Evolutionary conservation across 2,329 filamentous ascomycete species (phyloP), one percentile per base, ranked within the genome.

Genomic region (Massarina eburnea): DNA sequence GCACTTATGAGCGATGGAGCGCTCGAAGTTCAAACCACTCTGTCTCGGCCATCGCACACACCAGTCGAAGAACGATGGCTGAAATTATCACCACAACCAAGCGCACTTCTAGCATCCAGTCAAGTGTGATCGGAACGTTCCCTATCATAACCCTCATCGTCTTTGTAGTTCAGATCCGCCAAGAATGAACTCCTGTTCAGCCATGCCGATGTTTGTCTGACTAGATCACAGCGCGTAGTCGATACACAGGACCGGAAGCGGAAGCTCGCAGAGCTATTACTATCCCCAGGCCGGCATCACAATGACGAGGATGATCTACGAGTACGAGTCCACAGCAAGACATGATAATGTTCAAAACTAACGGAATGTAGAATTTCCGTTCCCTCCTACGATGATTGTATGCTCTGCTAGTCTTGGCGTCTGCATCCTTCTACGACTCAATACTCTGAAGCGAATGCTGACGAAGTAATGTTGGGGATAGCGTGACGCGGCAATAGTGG

Each of bases 241-340:
- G 36, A 49, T 10, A 43, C 41, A 35, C 46, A 52, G 22, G 21
- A 49, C 4, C 40, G 24, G 6, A 26, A 26, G 24, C 6, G 24
- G 24, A 26, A 26, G 24, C 24, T 26, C 10, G 24, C 24, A 10
- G 24, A 26, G 24, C 24, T 26, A 10, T 26, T 49, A 1, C 38
- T 52, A 17, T 46, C 46, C 9, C 33, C 39, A 12, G 36, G 39
- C 2, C 34, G 17, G 26, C 36, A 44, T 14, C 17, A 19, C n/a
- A 36, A 46, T 33, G 10, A 15, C n/a, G 39, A 46, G 19, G 4
- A 40, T 12, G 30, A 29, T 27, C n/a, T 41, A 15, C 33, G 29
- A 40, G 17, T 40, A 19, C 22, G 32, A 30, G 32, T 42, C 7
- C 26, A 20, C 17, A 10, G 10, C 15, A 8, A 6, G 10, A 17